phyloP scores from a whole-genome alignment of 768 basidiomycete genomes.

The Panaeolus papilionaceus region DNA sequence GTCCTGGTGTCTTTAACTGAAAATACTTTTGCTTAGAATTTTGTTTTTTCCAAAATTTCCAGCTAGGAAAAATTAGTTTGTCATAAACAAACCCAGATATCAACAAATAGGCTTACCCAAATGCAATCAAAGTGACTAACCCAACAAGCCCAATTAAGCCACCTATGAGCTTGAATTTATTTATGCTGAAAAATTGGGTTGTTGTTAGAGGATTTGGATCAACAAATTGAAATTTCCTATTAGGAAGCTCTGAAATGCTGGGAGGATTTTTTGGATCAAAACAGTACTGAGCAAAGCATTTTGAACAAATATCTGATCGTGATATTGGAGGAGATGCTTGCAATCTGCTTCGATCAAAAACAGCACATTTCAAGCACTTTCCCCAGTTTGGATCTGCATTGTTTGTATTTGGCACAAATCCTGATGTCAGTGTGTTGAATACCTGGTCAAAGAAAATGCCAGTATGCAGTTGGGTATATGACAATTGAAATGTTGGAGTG shows the following conservation, averaged over 20 bases:
- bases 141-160: conserved; percentile 48
- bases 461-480: conserved; percentile 61
- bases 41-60: conserved; percentile 8
- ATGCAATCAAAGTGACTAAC: conserved; percentile 44
- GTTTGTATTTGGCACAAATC: conserved; percentile 66
- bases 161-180: conserved; percentile 57
- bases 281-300: conserved; percentile 62
- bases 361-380: conserved; percentile 72
- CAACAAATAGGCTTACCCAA: conserved; percentile 41
- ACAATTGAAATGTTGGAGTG: conserved; percentile 62
- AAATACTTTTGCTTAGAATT: not conserved
- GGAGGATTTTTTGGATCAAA: conserved; percentile 54
- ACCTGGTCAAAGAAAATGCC: conserved; percentile 68
- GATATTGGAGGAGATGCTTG: conserved; percentile 39
- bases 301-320: conserved; percentile 48
- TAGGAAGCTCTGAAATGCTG: conserved; percentile 49
- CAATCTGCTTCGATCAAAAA: conserved; percentile 57
- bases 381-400: conserved; percentile 66
- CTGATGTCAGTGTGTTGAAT: conserved; percentile 57
- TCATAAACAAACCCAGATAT: conserved; percentile 6
- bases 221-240: conserved; percentile 50
- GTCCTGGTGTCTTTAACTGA: not conserved
- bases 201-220: conserved; percentile 64
- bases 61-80: not conserved
- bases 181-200: conserved; percentile 48